Conservation (phyloP, 2,329 filamentous ascomycete species). For the Aspergillus proliferans region DNA sequence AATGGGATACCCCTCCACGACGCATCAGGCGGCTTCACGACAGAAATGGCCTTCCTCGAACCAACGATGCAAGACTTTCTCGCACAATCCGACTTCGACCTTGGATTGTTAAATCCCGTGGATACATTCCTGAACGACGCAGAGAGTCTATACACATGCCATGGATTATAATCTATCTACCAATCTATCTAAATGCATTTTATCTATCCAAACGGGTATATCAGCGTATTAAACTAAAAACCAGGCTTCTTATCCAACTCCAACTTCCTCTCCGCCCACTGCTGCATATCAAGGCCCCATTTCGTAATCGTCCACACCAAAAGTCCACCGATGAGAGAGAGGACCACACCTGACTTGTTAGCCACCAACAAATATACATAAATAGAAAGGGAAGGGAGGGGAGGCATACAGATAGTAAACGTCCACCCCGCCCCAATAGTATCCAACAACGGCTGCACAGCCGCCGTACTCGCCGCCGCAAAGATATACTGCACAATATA, state of each 20-base stretch:
- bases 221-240: background rate
- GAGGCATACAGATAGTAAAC: constrained; percentile 57
- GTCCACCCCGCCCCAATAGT: constrained; percentile 75
- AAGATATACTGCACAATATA: constrained; percentile 73
- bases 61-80: constrained; percentile 36
- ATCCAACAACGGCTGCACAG: constrained; percentile 65
- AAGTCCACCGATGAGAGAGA: constrained; percentile 22
- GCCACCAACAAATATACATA: background rate
- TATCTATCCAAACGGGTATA: background rate
- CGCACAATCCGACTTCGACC: constrained; percentile 32
- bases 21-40: constrained; percentile 26
- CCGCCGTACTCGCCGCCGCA: constrained; percentile 62
- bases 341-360: constrained; percentile 17
- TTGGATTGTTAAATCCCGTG: constrained; percentile 29
- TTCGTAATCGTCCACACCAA: constrained; percentile 22
- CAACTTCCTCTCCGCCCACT: constrained; percentile 24
- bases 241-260: constrained; percentile 11
- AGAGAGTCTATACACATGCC: constrained; percentile 25
- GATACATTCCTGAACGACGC: constrained; percentile 30
- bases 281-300: constrained; percentile 30
- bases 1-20: constrained; percentile 16
- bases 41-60: constrained; percentile 33
- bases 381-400: constrained; percentile 35
- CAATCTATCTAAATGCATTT: constrained; percentile 1
- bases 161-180: constrained; percentile 15